These are phyloP conservation scores for Lactifluus hygrophoroides DNA, from an alignment of 768 basidiomycete species.

Conservation along the genomic window DNA sequence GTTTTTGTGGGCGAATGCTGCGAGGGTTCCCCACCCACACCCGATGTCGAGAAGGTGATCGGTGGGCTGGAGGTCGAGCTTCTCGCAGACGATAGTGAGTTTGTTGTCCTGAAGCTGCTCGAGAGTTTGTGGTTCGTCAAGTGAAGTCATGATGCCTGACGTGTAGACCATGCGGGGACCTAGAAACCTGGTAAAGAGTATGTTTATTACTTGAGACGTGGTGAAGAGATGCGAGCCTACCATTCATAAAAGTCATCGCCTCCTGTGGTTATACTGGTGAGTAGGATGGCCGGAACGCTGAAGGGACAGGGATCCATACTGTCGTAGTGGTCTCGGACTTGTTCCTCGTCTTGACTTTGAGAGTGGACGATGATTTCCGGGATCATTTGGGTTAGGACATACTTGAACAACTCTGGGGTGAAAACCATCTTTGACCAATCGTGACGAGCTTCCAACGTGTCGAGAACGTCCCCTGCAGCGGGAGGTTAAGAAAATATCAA, in stretches of 20 bases:
- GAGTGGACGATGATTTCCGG: conserved; percentile 95
- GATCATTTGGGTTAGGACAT: conserved; percentile 77
- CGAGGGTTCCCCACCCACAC: conserved; percentile 95
- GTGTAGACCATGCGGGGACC: conserved; percentile 98
- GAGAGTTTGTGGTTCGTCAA: conserved; percentile 67
- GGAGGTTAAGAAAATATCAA: conserved; percentile 8
- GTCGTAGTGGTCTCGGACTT: conserved; percentile 95
- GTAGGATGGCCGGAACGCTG: not conserved
- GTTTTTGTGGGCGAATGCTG: conserved; percentile 94
- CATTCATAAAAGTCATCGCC: conserved; percentile 96
- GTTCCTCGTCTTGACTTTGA: conserved; percentile 86
- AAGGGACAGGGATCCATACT: conserved; percentile 37
- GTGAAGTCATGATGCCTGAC: conserved; percentile 74
- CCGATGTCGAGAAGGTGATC: conserved; percentile 84
- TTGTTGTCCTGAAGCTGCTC: conserved; percentile 99
- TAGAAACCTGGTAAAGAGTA: conserved; percentile 55
- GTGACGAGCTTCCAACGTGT: conserved; percentile 88
- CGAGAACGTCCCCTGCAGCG: conserved; percentile 76
- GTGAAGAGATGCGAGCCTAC: conserved; percentile 30
- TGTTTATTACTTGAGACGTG: not conserved
- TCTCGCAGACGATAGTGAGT: conserved; percentile 89
- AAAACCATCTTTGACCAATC: conserved; percentile 94
- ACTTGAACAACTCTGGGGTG: conserved; percentile 87
- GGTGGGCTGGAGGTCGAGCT: conserved; percentile 78
- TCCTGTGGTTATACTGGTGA: conserved; percentile 34